Conservation (phyloP, 306 rosid genomes). For the Cucurbita moschata region DNA sequence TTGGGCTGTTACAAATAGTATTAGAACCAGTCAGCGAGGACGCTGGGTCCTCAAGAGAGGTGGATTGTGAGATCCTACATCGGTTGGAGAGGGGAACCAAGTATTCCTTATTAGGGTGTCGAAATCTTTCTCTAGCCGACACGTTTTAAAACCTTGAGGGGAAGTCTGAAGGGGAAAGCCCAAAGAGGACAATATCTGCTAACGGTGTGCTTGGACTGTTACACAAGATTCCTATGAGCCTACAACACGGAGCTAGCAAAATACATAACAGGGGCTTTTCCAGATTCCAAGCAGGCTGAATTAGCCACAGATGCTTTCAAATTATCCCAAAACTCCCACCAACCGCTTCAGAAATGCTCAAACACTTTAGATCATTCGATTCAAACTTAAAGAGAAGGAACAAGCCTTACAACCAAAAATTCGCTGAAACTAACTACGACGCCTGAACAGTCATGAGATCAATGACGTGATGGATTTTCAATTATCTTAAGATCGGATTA, state of each 20-base stretch:
- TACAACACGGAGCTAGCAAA: background rate
- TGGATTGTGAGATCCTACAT: too few relatives aligned
- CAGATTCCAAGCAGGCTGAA: background rate
- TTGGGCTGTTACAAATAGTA: too few relatives aligned
- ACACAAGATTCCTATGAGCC: background rate
- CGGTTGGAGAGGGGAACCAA: too few relatives aligned
- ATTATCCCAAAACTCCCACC: background rate
- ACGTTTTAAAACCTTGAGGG: too few relatives aligned
- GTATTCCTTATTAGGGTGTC: too few relatives aligned
- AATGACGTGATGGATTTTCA: background rate
- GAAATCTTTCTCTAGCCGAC: too few relatives aligned
- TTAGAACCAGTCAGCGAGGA: too few relatives aligned
- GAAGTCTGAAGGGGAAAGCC: too few relatives aligned
- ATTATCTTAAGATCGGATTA: background rate
- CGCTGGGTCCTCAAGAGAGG: too few relatives aligned
- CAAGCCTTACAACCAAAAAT: background rate
- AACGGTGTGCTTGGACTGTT: too few relatives aligned
- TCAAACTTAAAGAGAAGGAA: background rate
- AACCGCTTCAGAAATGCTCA: background rate
- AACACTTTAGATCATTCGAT: background rate
- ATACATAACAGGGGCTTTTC: background rate
- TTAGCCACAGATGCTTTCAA: background rate
- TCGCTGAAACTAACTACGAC: background rate
- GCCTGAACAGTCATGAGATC: background rate
- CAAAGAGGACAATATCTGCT: too few relatives aligned